These are phyloP conservation scores for Blastocystis sp. DNA, from an alignment of 352 stramenopile genomes.

Conservation along the genomic window DNA sequence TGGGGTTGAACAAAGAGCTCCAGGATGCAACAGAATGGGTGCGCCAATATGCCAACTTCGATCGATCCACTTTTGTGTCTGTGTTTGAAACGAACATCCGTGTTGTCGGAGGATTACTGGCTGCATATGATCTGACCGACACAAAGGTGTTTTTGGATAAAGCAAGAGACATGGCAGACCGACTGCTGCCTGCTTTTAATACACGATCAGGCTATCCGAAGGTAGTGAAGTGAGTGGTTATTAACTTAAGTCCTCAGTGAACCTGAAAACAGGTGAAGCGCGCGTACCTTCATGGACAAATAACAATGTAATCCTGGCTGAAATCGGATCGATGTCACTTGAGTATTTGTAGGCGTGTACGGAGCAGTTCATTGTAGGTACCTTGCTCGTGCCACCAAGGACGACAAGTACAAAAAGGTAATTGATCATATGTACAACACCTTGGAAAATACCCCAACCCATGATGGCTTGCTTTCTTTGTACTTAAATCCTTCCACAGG, in stretches of 20 bases:
- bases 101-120: constrained; percentile 86
- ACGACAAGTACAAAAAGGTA: constrained; percentile 69
- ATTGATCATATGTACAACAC: constrained; percentile 72
- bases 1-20: constrained; percentile 76
- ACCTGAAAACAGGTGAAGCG: constrained; percentile 13
- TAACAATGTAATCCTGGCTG: constrained; percentile 68
- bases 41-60: constrained; percentile 65
- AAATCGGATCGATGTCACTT: constrained; percentile 68
- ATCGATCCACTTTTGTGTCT: constrained; percentile 81
- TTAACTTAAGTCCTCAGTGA: constrained; percentile 4
- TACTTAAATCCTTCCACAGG: constrained; percentile 20
- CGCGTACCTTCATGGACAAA: constrained; percentile 65
- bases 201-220: constrained; percentile 38
- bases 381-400: constrained; percentile 68
- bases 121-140: constrained; percentile 82
- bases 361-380: constrained; percentile 75
- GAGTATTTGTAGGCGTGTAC: constrained; percentile 49
- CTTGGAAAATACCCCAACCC: constrained; percentile 67
- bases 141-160: constrained; percentile 53
- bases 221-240: background rate
- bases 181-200: constrained; percentile 36
- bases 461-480: background rate
- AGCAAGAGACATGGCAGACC: constrained; percentile 13
- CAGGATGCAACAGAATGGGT: constrained; percentile 70
- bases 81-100: constrained; percentile 95